A percentile compares a stretch with the other conserved stretches of the same genome.
Conservation (phyloP, 2,329 filamentous ascomycete species). For the Sarocladium oryzae region DNA sequence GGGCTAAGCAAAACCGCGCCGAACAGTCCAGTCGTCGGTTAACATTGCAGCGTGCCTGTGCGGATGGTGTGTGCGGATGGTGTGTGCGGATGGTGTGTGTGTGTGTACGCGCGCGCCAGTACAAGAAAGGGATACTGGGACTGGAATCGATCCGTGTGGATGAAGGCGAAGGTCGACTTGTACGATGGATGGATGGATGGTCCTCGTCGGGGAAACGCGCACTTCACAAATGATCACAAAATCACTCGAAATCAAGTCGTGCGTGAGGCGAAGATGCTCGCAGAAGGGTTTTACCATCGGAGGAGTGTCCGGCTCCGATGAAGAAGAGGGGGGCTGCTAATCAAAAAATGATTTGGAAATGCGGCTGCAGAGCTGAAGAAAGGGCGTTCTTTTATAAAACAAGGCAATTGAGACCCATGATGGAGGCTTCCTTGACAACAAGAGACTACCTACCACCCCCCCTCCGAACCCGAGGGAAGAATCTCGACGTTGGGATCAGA, state of each 20-base stretch:
- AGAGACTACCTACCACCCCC: too few species aligned
- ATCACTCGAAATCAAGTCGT: not conserved
- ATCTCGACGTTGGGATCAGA: too few species aligned
- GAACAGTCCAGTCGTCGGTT: too few species aligned
- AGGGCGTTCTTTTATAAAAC: too few species aligned
- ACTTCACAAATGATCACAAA: slow-evolving; percentile 3
- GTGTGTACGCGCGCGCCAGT: not conserved
- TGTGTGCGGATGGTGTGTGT: too few species aligned
- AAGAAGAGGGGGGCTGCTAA: not conserved
- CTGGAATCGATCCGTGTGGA: slow-evolving; percentile 5
- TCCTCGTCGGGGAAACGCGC: too few species aligned
- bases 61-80: too few species aligned
- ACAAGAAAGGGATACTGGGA: not conserved
- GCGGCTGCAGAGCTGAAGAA: not conserved
- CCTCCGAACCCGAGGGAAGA: too few species aligned
- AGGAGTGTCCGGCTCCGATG: slow-evolving; percentile 3
- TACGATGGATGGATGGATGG: not conserved
- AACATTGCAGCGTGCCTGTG: too few species aligned
- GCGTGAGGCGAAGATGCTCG: slow-evolving; percentile 1
- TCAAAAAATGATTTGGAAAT: not conserved
- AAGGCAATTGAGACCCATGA: too few species aligned
- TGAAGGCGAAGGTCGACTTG: not conserved
- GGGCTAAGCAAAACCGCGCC: too few species aligned
- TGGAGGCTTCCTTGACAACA: too few species aligned
- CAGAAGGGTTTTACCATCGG: not conserved